These are phyloP conservation scores for Hypoxylon rickii DNA, from an alignment of 495 filamentous ascomycete genomes.

Conservation along the genomic window DNA sequence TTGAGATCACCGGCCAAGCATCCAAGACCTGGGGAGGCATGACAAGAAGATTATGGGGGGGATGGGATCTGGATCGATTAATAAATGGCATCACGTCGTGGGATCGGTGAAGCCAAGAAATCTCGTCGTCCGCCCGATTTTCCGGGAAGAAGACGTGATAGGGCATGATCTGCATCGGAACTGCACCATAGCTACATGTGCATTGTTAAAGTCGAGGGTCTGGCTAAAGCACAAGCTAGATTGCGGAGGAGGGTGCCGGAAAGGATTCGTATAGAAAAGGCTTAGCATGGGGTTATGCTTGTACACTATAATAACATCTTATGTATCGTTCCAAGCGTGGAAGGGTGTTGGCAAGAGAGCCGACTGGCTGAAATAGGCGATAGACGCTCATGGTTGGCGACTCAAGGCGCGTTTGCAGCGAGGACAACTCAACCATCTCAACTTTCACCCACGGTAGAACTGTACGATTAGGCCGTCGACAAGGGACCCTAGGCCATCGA, in stretches of 20 bases:
- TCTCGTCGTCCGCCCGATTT: slow-evolving; percentile 27
- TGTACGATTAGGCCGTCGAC: no score
- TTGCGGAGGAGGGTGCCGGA: slow-evolving; percentile 35
- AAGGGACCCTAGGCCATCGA: no score
- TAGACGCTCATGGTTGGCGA: slow-evolving; percentile 34
- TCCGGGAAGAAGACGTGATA: slow-evolving; percentile 34
- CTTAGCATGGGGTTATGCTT: slow-evolving; percentile 32
- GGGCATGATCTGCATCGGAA: slow-evolving; percentile 32
- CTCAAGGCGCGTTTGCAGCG: slow-evolving; percentile 25
- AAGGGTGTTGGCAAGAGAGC: slow-evolving; percentile 23
- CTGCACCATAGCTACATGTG: slow-evolving; percentile 1
- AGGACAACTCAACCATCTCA: no score
- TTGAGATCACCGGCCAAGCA: slow-evolving; percentile 36
- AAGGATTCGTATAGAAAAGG: slow-evolving; percentile 28
- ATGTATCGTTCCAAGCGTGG: slow-evolving; percentile 29
- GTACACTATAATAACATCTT: slow-evolving; percentile 7
- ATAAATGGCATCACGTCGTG: slow-evolving; percentile 33
- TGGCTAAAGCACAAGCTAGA: slow-evolving; percentile 36
- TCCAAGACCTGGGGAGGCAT: slow-evolving; percentile 35
- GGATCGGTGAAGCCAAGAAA: slow-evolving; percentile 21
- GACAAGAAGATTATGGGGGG: slow-evolving; percentile 8
- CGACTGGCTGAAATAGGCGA: slow-evolving; percentile 39
- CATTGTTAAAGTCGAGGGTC: slow-evolving; percentile 12
- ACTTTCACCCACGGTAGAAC: no score
- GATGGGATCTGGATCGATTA: slow-evolving; percentile 25